Evolutionary conservation across 768 basidiomycete genomes (phyloP), one percentile per base, ranked within the genome.

Genomic region (Mrakia gelida): DNA sequence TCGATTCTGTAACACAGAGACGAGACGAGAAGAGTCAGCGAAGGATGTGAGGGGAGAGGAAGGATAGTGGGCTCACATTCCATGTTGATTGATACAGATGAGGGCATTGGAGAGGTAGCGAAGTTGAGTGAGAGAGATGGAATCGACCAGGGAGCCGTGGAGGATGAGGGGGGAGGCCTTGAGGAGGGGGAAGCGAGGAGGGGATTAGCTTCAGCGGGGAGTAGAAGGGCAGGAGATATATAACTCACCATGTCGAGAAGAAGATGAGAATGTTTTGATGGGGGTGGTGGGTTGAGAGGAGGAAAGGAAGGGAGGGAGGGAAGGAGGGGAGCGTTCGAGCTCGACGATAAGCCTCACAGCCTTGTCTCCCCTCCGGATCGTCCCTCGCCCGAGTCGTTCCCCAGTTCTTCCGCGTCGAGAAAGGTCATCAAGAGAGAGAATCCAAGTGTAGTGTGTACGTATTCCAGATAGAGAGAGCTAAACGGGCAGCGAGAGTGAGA

Each of bases 71-170:
- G 38, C 77, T 52, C 45, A 78, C 77, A 87, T 82, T 0, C 91
- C 91, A 1, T 86, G 81, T 2, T 81, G 18, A 30, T 81, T 84
- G 38, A 94, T 88, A 21, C 85, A 87, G 34, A 94, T 81, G 28
- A 92, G 84, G 80, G 89, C 88, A 38, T 83, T 84, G 3, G 90
- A 88, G 62, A 88, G 85, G 23, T 82, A 82, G 74, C 83, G 81
- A 54, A 84, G 77, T 21, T 80, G 61, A 45, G 79, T 75, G 1
- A 81, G 79, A 0, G 82, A 81, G 38, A 80, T 67, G 43, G 83
- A 82, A 75, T 83, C 82, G 49, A 83, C 81, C 34, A 82, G 49
- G 13, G 81, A 65, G n/a, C 81, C 81, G 67, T 80, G 67, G 75
- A 75, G 30, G 23, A 75, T 73, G 9, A 73, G 21, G 30, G 65